Percentiles rank a stretch among this genome's conserved stretches.
Evolutionary conservation across 192 early-diverging fungal species (phyloP).

Genomic region (Rhizoclosmatium globosum): DNA sequence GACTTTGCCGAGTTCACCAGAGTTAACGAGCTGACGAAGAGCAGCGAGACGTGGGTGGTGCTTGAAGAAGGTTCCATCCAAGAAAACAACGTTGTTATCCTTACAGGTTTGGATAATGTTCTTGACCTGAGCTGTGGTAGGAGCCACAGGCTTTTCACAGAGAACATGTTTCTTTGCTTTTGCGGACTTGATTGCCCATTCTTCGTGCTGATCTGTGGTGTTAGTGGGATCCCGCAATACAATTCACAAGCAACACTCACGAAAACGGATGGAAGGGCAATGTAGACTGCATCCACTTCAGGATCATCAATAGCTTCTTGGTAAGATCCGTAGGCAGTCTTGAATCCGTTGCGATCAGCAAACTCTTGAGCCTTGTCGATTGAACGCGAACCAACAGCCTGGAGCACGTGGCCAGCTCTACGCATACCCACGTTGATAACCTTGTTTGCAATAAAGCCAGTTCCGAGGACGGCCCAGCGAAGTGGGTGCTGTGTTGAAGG

Average conservation of each 20-base stretch:
- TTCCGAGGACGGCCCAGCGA: conserved; percentile 16
- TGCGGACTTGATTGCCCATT: not conserved
- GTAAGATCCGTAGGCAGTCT: conserved; percentile 28
- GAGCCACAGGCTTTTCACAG: conserved; percentile 37
- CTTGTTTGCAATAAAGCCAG: conserved; percentile 36
- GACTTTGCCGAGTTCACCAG: conserved; percentile 25
- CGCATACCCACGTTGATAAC: conserved; percentile 33
- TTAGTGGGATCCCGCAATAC: no score
- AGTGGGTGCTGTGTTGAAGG: no score
- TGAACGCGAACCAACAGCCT: conserved; percentile 29
- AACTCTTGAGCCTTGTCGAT: conserved; percentile 7
- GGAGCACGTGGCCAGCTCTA: conserved; percentile 10
- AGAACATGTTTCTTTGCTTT: conserved; percentile 38
- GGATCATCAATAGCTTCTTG: conserved; percentile 21
- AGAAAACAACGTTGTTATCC: conserved; percentile 21
- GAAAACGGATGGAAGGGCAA: conserved; percentile 27
- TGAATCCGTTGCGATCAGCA: conserved; percentile 12
- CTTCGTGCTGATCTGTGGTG: not conserved
- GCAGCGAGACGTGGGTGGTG: conserved; percentile 37
- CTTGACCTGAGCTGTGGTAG: not conserved
- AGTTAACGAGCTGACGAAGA: not conserved
- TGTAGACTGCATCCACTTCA: conserved; percentile 33
- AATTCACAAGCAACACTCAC: no score
- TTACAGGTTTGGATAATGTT: conserved; percentile 20
- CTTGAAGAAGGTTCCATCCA: conserved; percentile 40